Conservation (phyloP, 2,329 filamentous ascomycete genomes). For the Lecanicillium sp. region DNA sequence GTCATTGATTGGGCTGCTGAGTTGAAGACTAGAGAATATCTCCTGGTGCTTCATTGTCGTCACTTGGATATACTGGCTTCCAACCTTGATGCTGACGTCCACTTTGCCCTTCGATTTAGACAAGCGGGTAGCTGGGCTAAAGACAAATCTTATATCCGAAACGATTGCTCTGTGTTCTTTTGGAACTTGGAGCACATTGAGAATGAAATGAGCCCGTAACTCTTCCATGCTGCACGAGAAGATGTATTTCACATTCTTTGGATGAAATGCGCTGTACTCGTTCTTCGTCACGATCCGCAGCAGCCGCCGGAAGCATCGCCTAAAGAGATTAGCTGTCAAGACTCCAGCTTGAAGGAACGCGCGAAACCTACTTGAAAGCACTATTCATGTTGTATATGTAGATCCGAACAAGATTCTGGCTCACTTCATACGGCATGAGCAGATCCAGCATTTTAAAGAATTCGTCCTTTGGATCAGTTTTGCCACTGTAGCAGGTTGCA, state of each 20-base stretch:
- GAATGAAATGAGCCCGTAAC: slow-evolving; percentile 59
- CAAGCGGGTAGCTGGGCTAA: slow-evolving; percentile 57
- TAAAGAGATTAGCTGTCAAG: slow-evolving; percentile 16
- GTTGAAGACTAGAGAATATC: slow-evolving; percentile 54
- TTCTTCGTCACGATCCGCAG: slow-evolving; percentile 56
- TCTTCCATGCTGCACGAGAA: slow-evolving; percentile 61
- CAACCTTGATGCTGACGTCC: slow-evolving; percentile 62
- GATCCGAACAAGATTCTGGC: slow-evolving; percentile 52
- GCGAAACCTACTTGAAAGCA: slow-evolving; percentile 48
- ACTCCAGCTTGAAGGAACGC: no score
- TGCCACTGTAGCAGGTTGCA: slow-evolving; percentile 64
- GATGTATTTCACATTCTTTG: slow-evolving; percentile 59
- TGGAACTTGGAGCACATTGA: slow-evolving; percentile 59
- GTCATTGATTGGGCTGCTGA: slow-evolving; percentile 62
- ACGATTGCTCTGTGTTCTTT: slow-evolving; percentile 66
- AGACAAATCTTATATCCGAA: slow-evolving; percentile 59
- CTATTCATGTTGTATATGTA: slow-evolving; percentile 73
- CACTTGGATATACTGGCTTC: slow-evolving; percentile 63
- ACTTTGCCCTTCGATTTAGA: slow-evolving; percentile 67
- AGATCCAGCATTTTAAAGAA: slow-evolving; percentile 58
- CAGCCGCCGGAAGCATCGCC: slow-evolving; percentile 59
- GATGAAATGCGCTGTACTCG: slow-evolving; percentile 55
- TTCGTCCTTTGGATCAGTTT: slow-evolving; percentile 59
- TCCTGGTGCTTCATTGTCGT: slow-evolving; percentile 65
- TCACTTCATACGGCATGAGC: slow-evolving; percentile 56